Conservation (phyloP, 1,139 yeast species). For the Yamadazyma buinensis region DNA sequence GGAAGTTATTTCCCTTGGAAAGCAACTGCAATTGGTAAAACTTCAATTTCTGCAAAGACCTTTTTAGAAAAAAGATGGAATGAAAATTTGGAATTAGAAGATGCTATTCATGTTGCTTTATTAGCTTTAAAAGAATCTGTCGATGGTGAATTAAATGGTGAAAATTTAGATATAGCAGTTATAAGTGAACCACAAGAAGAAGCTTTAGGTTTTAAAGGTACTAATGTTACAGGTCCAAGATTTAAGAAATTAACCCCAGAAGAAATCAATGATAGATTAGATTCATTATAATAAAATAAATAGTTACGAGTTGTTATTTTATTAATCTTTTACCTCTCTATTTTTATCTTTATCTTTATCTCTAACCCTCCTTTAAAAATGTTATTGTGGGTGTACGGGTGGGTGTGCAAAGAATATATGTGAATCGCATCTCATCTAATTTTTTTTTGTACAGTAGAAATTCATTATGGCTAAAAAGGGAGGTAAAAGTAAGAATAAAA, state of each 20-base stretch:
- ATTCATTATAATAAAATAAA: constrained; percentile 55
- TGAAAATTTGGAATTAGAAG: constrained; percentile 93
- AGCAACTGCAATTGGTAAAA: constrained; percentile 98
- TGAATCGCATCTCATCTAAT: constrained; percentile 14
- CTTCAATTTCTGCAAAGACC: constrained; percentile 91
- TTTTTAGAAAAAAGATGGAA: constrained; percentile 98
- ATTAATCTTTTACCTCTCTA: not conserved
- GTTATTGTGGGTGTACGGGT: not conserved
- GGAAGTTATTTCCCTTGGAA: constrained; percentile 99
- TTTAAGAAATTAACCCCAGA: constrained; percentile 80
- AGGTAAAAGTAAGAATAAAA: constrained; percentile 25
- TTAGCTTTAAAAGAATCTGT: constrained; percentile 93
- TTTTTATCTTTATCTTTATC: not conserved
- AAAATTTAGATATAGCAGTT: constrained; percentile 88
- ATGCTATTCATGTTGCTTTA: constrained; percentile 94
- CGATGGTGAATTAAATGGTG: constrained; percentile 97
- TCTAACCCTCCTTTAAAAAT: not conserved
- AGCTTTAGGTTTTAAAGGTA: constrained; percentile 81
- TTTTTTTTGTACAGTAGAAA: not conserved
- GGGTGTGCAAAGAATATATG: too few species aligned
- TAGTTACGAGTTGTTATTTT: not conserved
- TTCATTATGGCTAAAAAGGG: constrained; percentile 20
- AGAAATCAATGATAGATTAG: constrained; percentile 93
- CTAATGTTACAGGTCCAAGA: constrained; percentile 80
- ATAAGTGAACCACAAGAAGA: constrained; percentile 83